Percentiles rank a stretch among this genome's conserved stretches.
Evolutionary conservation across 495 filamentous ascomycete species (phyloP).

Genomic region (Hypoxylon crocopeplum): DNA sequence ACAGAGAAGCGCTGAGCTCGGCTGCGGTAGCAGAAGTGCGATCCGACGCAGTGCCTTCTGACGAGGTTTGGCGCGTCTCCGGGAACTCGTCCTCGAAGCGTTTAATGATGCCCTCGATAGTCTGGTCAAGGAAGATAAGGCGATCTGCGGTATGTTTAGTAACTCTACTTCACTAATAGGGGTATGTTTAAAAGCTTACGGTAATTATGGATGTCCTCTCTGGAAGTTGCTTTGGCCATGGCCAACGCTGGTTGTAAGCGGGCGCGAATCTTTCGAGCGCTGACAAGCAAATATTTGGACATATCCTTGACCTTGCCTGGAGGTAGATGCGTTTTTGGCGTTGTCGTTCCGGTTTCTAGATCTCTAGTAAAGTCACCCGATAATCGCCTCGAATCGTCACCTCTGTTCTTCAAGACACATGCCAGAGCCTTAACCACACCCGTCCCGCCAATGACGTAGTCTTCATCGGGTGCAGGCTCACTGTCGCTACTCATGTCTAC

Average conservation of each 20-base stretch:
- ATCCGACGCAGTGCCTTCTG: conserved; percentile 40
- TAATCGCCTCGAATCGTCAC: conserved; percentile 58
- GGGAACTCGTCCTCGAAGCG: conserved; percentile 97
- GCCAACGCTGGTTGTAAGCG: conserved; percentile 84
- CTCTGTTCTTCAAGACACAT: conserved; percentile 83
- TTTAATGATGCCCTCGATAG: conserved; percentile 86
- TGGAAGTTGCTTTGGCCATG: conserved; percentile 64
- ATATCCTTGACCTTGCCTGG: conserved; percentile 83
- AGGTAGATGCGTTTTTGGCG: conserved; percentile 28
- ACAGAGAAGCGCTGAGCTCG: conserved; percentile 36
- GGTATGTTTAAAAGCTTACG: conserved; percentile 60
- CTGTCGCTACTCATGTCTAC: conserved; percentile 66
- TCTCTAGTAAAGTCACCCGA: conserved; percentile 53
- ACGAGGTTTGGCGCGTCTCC: conserved; percentile 72
- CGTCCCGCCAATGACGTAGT: conserved; percentile 95
- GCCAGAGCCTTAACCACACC: conserved; percentile 94
- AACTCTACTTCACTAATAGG: background rate
- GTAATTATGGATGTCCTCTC: conserved; percentile 70
- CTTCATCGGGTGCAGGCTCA: conserved; percentile 81
- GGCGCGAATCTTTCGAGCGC: conserved; percentile 84
- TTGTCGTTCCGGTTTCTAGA: conserved; percentile 42
- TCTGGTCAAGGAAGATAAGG: conserved; percentile 88
- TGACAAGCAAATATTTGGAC: conserved; percentile 84
- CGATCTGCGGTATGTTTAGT: conserved; percentile 62
- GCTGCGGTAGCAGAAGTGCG: conserved; percentile 48